Evolutionary conservation across 495 filamentous ascomycete species (phyloP).

Genomic region (Penicillium verhagenii): DNA sequence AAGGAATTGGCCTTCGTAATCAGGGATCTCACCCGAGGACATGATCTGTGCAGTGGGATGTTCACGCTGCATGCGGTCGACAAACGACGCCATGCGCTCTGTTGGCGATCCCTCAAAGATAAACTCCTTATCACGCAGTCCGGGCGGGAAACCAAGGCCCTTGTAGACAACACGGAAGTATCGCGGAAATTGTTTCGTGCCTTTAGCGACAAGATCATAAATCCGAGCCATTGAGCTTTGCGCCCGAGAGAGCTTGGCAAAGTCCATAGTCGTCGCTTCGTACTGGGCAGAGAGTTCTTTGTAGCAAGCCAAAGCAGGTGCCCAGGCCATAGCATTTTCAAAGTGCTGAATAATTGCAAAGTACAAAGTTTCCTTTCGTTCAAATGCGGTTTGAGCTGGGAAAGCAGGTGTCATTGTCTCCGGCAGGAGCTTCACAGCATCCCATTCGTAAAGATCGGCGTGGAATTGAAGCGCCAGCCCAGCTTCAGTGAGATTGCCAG

Average conservation of each 20-base stretch:
- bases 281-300: conserved; percentile 89
- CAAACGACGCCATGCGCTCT: conserved; percentile 78
- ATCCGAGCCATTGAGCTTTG: conserved; percentile 92
- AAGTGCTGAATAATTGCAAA: conserved; percentile 93
- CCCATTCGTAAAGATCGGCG: conserved; percentile 92
- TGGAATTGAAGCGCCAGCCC: conserved; percentile 88
- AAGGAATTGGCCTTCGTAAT: conserved; percentile 90
- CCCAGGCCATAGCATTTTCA: conserved; percentile 91
- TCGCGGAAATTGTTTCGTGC: conserved; percentile 70
- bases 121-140: conserved; percentile 85
- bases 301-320: conserved; percentile 84
- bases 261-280: conserved; percentile 85
- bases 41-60: conserved; percentile 86
- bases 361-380: conserved; percentile 88
- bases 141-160: conserved; percentile 83
- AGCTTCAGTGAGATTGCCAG: conserved; percentile 83
- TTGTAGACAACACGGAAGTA: conserved; percentile 93
- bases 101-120: conserved; percentile 79
- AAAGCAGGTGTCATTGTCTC: conserved; percentile 71
- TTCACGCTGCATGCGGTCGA: conserved; percentile 88
- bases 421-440: conserved; percentile 64
- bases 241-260: conserved; percentile 82
- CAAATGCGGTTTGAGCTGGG: conserved; percentile 84
- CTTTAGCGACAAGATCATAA: conserved; percentile 81
- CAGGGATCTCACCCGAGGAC: conserved; percentile 65